Evolutionary conservation across 305 asterid genomes (phyloP), one percentile per base, ranked within the genome.

Genomic region (Solanum hybrid): DNA sequence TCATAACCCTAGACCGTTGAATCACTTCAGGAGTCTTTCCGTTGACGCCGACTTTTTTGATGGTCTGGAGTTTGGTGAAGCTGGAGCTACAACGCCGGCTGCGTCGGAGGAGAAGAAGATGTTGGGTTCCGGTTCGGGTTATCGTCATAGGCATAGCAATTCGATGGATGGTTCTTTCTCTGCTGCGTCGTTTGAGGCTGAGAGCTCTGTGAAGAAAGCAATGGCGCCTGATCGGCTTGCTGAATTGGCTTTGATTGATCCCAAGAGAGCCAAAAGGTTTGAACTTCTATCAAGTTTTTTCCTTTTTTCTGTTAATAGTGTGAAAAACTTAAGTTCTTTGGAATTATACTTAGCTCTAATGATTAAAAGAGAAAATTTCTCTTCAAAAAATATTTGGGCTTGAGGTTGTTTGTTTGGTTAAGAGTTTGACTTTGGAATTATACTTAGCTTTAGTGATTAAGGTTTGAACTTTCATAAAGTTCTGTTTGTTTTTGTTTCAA

Each of bases 181-280:
- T 86, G 90, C 95, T 89, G 90, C 95, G 91, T 95, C 96, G 92
- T 93, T 93, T 77, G 99, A 96, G 93, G 94, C 92, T 90, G 99
- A 96, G 75, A 77, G 73, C 87, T 92, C 93, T 38, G 93, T 90
- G 17, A 95, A 97, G 96, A 95, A 96, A 90, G 96, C 94, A 4
- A 89, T 95, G 93, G 94, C 92, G 13, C 93, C 95, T 40, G 98
- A 96, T 37, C 93, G 93, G 85, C 94, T 97, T 45, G 96, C 97
- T 19, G 99, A 97, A 91, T 95, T 97, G 69, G 95, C 99, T 27
- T 90, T 95, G 92, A 93, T 96, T 89, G 99, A 97, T 93, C 99
- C 99, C 45, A 97, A 95, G 92, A 93, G 98, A 90, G 99, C 99
- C 6, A 97, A 97, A 89, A 95, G 99, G 99, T 96, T 90, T 78